Evolutionary conservation across 345 rosid species (phyloP), one percentile per base, ranked within the genome.

Genomic region (Turnera subulata): DNA sequence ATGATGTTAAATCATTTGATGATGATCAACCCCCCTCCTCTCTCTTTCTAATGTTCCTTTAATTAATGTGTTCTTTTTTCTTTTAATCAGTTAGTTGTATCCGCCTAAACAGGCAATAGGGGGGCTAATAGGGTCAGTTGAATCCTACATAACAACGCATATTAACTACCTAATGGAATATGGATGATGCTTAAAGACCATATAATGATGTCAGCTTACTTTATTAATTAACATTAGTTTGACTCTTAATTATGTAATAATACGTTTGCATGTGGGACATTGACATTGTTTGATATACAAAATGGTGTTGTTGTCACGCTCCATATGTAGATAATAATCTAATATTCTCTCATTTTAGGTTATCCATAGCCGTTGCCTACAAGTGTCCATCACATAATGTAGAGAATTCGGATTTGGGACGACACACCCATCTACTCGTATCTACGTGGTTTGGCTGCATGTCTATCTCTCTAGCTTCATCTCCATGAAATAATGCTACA

Each of bases 121-220:
- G 18, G 24, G 35, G 33, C n/a, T 20, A 24, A 46, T 37, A 16
- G 32, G 43, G 10, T 60, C 22, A 53, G 73, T 66, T 42, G 82
- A 65, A 57, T 71, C 77, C 73, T 69, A 60, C 77, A 26, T 56
- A 48, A 55, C 18, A 71, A 49, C 57, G 35, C 74, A 62, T 22
- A 32, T 47, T 49, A 57, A 64, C 56, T 14, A 32, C 55, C 60
- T 33, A 44, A 32, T 54, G 6, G 10, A 16, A 18, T 42, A 0
- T 0, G 0, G 16, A 0, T 42, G 45, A 35, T 5, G 32, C 3
- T 24, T 47, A 29, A 51, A 29, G 37, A 11, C 55, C 32, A 45
- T 45, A 11, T n/a, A n/a, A n/a, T n/a, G n/a, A n/a, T n/a, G n/a
- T n/a, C n/a, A n/a, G n/a, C n/a, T n/a, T n/a, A n/a, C n/a, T n/a